Conservation (phyloP, 2,329 filamentous ascomycete genomes). For the Colletotrichum camelliae region DNA sequence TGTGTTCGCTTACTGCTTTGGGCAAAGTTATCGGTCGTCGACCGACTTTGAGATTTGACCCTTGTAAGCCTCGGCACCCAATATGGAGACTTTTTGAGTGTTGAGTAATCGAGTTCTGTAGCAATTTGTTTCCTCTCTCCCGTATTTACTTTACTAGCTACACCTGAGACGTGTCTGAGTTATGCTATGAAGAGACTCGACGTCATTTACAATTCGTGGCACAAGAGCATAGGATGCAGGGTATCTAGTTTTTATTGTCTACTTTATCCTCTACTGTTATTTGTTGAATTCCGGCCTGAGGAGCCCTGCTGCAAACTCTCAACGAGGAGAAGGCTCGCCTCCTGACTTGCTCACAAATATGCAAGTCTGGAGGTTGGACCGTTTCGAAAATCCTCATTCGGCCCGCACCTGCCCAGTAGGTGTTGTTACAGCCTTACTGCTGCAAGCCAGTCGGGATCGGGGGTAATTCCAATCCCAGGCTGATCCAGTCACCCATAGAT, state of each 20-base stretch:
- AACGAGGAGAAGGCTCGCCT: background rate
- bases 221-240: background rate
- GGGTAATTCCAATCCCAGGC: background rate
- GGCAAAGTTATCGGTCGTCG: background rate
- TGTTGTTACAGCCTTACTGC: background rate
- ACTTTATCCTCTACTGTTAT: background rate
- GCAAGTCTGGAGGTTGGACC: background rate
- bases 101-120: background rate
- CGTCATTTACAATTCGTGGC: background rate
- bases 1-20: background rate
- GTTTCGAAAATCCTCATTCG: background rate
- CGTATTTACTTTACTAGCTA: too few species aligned
- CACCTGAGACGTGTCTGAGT: too few species aligned
- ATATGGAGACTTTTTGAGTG: background rate
- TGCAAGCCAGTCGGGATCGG: background rate
- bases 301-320: background rate
- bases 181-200: too few species aligned
- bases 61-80: background rate
- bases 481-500: background rate
- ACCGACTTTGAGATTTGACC: background rate
- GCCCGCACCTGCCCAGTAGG: background rate
- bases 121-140: too few species aligned
- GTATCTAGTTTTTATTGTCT: background rate
- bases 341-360: background rate
- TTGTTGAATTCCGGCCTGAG: background rate